Conservation (phyloP, 2,329 filamentous ascomycete species). For the Phyllosticta citribraziliensis region DNA sequence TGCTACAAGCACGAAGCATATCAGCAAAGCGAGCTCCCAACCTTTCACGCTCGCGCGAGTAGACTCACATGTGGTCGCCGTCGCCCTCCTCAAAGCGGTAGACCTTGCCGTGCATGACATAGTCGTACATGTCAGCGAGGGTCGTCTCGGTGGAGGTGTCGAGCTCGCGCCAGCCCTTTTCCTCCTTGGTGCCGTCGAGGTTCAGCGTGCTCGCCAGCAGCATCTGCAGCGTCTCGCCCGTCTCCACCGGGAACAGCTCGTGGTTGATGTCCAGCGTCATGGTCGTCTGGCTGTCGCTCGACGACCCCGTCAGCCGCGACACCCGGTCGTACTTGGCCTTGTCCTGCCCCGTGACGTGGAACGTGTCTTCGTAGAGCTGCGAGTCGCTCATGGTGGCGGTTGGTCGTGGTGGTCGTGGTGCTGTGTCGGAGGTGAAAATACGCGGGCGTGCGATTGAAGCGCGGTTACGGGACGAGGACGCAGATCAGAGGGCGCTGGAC, state of each 20-base stretch:
- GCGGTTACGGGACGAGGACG: neutral
- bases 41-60: too few relatives aligned
- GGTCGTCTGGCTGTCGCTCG: conserved; percentile 63
- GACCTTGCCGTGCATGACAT: conserved; percentile 81
- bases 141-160: conserved; percentile 27
- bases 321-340: conserved; percentile 91
- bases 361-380: conserved; percentile 87
- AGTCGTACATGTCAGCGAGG: conserved; percentile 72
- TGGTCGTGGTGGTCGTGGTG: neutral
- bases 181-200: conserved; percentile 65
- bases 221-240: conserved; percentile 69
- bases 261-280: conserved; percentile 89
- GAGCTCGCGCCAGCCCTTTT: conserved; percentile 63
- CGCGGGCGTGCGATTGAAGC: neutral
- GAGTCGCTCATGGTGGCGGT: conserved; percentile 60
- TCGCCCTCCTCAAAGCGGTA: conserved; percentile 80
- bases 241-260: conserved; percentile 71
- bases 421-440: neutral
- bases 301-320: conserved; percentile 70
- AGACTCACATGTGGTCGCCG: conserved; percentile 79
- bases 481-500: neutral
- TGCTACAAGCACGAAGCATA: conserved; percentile 49
- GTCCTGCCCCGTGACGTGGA: conserved; percentile 71
- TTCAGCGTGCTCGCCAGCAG: conserved; percentile 77
- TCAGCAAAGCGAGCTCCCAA: conserved; percentile 10